Base-by-base conservation (phyloP, 1,284 basidiomycete species). In the Butyriboletus regius region DNA sequence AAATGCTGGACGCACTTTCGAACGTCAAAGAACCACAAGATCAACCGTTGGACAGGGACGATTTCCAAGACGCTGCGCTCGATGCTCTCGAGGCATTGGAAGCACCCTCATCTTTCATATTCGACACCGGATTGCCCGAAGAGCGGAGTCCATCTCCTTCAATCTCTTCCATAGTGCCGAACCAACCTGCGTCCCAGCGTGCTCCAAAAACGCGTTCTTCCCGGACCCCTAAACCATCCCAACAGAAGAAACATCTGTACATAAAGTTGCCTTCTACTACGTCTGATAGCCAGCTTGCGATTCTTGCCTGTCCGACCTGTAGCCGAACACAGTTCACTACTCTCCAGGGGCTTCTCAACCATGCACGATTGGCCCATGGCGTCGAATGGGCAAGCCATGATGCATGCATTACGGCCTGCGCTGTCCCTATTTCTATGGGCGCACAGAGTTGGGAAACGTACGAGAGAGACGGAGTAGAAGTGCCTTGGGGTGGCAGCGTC, bases 341-440 rank as follows among this genome's bases (percentile, higher is more conserved):
- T n/a, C 72, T 88, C 2, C 86, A 88, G 63, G 86, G 85, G 3
- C 73, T 88, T 20, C 71, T 87, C 24, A 88, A 88, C 55, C 85
- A 88, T 59, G 83, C 79, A 49, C 80, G 86, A 12, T 70, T 86
- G 28, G 73, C 77, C 3, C 85, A 88, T 61, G 68, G 71, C 17
- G 70, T 80, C 42, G 83, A 84, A 56, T 88, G 80, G 74, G 82
- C 79, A 9, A 83, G 79, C 26, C 85, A 88, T 56, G 85, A 88
- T 46, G 81, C 83, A 48, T 87, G 85, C 57, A 78, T 88, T 10
- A 74, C 75, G 49, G 76, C 76, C 22, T 86, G 83, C 57, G 82
- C 83, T 17, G 69, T 79, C 28, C 61, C 67, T 15, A 63, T 76
- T 14, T 56, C 66, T 5, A 66, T 67, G 1, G 64, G 72, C 7